phyloP scores from a whole-genome alignment of 768 basidiomycete species.

The Tylopilus rubrobrunneus region DNA sequence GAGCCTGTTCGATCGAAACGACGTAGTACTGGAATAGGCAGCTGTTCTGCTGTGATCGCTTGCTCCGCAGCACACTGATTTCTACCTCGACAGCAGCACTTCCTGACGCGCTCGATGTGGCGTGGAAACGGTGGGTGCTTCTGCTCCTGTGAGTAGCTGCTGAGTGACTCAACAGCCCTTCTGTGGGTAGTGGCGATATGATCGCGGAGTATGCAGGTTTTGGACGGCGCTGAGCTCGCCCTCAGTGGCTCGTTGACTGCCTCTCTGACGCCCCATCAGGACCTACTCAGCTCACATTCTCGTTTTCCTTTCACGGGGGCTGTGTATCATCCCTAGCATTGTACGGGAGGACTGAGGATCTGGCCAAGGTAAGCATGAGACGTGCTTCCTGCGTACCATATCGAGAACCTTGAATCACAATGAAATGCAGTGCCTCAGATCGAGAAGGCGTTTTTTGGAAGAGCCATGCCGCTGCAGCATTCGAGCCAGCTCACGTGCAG shows the following conservation, averaged over 20 bases:
- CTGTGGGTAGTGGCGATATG: slow-evolving; percentile 12
- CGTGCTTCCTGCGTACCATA: slow-evolving; percentile 10
- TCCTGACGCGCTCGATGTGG: slow-evolving; percentile 12
- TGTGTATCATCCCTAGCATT: slow-evolving; percentile 70
- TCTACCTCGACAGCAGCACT: slow-evolving; percentile 5
- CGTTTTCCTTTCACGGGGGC: slow-evolving; percentile 54
- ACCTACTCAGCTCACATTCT: slow-evolving; percentile 2
- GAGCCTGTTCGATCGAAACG: slow-evolving; percentile 8
- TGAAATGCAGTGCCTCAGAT: slow-evolving; percentile 45
- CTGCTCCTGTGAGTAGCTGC: slow-evolving; percentile 17
- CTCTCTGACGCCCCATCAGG: neutral
- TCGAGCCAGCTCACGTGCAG: slow-evolving; percentile 59
- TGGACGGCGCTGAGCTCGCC: neutral
- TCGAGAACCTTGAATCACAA: slow-evolving; percentile 11
- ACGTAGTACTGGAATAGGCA: slow-evolving; percentile 11
- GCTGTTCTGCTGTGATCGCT: slow-evolving; percentile 13
- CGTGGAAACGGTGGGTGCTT: slow-evolving; percentile 17
- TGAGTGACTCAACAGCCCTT: neutral
- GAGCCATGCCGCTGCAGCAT: slow-evolving; percentile 77
- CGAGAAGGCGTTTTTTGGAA: slow-evolving; percentile 60
- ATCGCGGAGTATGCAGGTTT: slow-evolving; percentile 3
- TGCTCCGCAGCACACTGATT: slow-evolving; percentile 12
- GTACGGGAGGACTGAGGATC: slow-evolving; percentile 75
- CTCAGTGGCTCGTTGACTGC: neutral
- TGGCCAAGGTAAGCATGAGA: slow-evolving; percentile 57